Base-by-base conservation (phyloP, 2,329 filamentous ascomycete species). In the Pseudopithomyces maydicus region DNA sequence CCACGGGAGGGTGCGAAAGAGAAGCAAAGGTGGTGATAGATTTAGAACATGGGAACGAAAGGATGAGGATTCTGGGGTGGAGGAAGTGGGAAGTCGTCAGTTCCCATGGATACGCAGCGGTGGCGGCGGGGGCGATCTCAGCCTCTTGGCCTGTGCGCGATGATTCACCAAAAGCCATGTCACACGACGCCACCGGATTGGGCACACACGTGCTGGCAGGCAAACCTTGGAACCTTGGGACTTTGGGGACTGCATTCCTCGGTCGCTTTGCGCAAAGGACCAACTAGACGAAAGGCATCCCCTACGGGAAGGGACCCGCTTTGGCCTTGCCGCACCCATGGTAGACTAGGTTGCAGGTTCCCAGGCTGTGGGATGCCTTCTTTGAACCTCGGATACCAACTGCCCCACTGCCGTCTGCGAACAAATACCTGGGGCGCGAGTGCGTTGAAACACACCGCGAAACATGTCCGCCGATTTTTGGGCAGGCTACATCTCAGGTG, bases 401-500 rank as follows among this genome's bases (percentile, higher is more conserved):
- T 26, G 33, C 52, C 29, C 53, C 45, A 54, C 48, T 20, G 15
- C 10, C n/a, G n/a, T 50, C 59, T 57, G 60, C 65, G 45, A 60
- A 52, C 46, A 26, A 26, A 20, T 7, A 38, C 32, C 20, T 47
- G 52, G 17, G n/a, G n/a, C 38, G 19, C 49, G 32, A 17, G 22
- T 15, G 26, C 17, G 43, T n/a, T 33, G 38, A 15, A 35, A 32
- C 20, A 17, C n/a, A 20, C 32, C 44, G 41, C 52, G 36, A 42
- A 39, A 22, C 54, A 94, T 95, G 90, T 91, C 90, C 49, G 86
- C 91, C 65, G 93, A 97, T 74, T 97, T 97, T 77, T 96, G 91
- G 90, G 91, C 93, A 56, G 92, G 93, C 69, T 97, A 97, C 76
- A 79, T 95, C 59, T 94, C 90, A 71, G 94, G 94, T 52, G 92